Conservation (phyloP, 176 grass and related monocot species). For the Avena sativa region DNA sequence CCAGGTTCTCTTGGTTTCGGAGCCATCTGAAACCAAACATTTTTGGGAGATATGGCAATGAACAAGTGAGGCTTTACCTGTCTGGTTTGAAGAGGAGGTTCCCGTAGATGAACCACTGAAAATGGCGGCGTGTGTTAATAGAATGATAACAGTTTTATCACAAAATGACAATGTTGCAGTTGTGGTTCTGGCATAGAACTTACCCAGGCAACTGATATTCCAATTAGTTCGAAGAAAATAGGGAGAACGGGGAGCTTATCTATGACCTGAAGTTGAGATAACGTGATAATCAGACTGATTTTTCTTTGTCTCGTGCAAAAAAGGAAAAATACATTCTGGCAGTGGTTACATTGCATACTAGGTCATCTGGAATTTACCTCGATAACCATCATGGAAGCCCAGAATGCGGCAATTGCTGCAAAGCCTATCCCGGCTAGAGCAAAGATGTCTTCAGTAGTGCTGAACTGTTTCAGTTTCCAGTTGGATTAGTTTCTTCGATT, state of each 20-base stretch:
- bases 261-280: slow-evolving; percentile 57
- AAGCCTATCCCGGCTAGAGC: slow-evolving; percentile 83
- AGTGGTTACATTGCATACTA: background rate
- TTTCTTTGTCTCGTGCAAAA: background rate
- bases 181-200: slow-evolving; percentile 28
- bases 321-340: background rate
- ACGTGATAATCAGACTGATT: slow-evolving; percentile 22
- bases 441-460: slow-evolving; percentile 74
- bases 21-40: background rate
- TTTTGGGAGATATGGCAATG: background rate
- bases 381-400: slow-evolving; percentile 70
- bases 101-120: slow-evolving; percentile 88
- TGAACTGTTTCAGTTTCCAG: slow-evolving; percentile 51
- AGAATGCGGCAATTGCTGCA: slow-evolving; percentile 72
- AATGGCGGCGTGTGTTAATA: slow-evolving; percentile 30
- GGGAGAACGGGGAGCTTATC: slow-evolving; percentile 87
- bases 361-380: slow-evolving; percentile 42
- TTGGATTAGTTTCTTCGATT: background rate
- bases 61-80: slow-evolving; percentile 52
- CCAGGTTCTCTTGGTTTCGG: background rate
- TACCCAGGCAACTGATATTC: slow-evolving; percentile 84
- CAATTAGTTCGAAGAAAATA: slow-evolving; percentile 67
- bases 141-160: background rate
- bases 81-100: slow-evolving; percentile 92
- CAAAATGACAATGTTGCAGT: background rate